These are phyloP conservation scores for Dictyostelium firmibasis DNA, from an alignment of 78 protist genomes.

Conservation along the genomic window DNA sequence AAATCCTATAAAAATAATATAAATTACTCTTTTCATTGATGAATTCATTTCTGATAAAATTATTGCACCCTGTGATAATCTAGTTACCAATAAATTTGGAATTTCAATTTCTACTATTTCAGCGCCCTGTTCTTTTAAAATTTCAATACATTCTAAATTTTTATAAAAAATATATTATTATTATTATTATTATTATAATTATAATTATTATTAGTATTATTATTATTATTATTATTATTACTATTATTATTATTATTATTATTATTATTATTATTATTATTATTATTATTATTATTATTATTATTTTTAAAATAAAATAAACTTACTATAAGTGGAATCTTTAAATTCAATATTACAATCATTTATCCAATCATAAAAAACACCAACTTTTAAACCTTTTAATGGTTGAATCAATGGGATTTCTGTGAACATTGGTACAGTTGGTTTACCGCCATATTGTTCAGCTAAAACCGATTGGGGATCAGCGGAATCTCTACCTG, in stretches of 20 bases:
- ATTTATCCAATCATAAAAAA: slow-evolving; percentile 37
- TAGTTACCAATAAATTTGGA: slow-evolving; percentile 2
- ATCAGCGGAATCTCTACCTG: slow-evolving; percentile 54
- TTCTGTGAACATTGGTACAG: slow-evolving; percentile 19
- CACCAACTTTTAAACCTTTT: slow-evolving; percentile 52
- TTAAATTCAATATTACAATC: slow-evolving; percentile 18
- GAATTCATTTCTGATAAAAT: slow-evolving; percentile 73
- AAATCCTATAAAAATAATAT: not conserved
- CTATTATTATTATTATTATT: not conserved
- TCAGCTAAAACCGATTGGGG: not conserved
- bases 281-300: not conserved
- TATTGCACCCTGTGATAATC: slow-evolving; percentile 51
- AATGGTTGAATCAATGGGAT: slow-evolving; percentile 28
- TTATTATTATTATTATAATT: not conserved
- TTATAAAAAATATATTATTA: not conserved
- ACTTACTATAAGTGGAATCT: not conserved
- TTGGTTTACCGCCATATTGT: not conserved
- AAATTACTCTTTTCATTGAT: slow-evolving; percentile 54
- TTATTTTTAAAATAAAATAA: not conserved
- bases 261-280: not conserved
- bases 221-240: too few relatives aligned
- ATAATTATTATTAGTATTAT: not conserved
- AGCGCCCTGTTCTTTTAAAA: slow-evolving; percentile 70
- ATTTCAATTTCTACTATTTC: slow-evolving; percentile 15
- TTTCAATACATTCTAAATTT: not conserved